These are phyloP conservation scores for Lactarius evosmus DNA, from an alignment of 768 basidiomycete species.

Conservation along the genomic window DNA sequence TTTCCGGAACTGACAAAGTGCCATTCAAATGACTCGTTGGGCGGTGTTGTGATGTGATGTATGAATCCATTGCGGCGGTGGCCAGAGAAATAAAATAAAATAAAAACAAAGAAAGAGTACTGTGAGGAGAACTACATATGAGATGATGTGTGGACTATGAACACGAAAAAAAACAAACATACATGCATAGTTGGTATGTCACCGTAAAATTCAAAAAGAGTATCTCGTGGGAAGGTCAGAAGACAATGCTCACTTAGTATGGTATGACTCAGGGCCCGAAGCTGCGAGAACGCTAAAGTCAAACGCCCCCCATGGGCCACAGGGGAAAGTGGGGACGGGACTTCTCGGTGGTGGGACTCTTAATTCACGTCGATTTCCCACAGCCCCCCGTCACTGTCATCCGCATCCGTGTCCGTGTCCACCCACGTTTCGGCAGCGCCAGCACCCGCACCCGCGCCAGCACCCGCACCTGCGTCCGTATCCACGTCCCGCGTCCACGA, in stretches of 20 bases:
- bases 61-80: not conserved
- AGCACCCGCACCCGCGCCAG: not conserved
- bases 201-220: not conserved
- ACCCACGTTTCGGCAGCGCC: slow-evolving; percentile 23
- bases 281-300: not conserved
- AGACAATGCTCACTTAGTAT: not conserved
- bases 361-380: slow-evolving; percentile 1
- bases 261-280: not conserved
- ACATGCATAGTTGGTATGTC: not conserved
- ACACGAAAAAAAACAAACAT: not conserved
- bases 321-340: no score
- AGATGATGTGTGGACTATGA: not conserved
- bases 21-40: not conserved
- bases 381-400: not conserved
- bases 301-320: not conserved
- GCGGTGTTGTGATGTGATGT: not conserved
- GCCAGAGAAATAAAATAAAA: not conserved
- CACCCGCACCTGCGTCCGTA: not conserved
- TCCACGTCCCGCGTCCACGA: not conserved
- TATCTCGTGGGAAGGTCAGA: not conserved
- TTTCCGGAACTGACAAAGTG: not conserved
- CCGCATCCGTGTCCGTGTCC: slow-evolving; percentile 26
- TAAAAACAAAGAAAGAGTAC: not conserved
- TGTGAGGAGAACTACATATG: not conserved
- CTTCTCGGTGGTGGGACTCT: no score